Evolutionary conservation across 2,329 filamentous ascomycete genomes (phyloP).

Genomic region (Cercospora berteroae): DNA sequence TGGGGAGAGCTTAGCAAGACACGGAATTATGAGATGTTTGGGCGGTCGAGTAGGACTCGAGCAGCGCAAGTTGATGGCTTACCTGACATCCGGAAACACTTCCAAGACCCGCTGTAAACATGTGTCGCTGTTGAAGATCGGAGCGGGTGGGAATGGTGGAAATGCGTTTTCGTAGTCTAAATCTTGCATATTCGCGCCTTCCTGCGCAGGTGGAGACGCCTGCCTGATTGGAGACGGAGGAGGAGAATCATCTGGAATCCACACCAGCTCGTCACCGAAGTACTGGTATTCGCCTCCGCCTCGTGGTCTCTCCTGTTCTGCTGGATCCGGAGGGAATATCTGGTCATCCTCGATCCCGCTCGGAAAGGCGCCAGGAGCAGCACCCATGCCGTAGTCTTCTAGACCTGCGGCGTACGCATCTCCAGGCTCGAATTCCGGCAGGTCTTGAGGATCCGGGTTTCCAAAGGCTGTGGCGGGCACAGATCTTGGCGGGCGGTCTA

Average conservation of each 20-base stretch:
- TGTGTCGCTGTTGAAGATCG: slow-evolving; percentile 24
- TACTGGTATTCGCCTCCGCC: background rate
- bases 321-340: background rate
- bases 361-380: background rate
- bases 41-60: background rate
- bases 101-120: slow-evolving; percentile 34
- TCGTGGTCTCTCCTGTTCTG: background rate
- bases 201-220: background rate
- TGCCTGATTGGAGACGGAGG: slow-evolving; percentile 8
- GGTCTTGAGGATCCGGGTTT: background rate
- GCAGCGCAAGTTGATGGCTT: slow-evolving; percentile 13
- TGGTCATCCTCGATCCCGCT: background rate
- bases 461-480: background rate
- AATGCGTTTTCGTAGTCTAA: background rate
- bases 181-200: background rate
- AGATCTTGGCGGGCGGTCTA: background rate
- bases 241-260: slow-evolving; percentile 30
- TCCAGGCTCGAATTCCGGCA: background rate
- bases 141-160: background rate
- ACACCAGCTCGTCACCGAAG: slow-evolving; percentile 19
- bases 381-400: background rate
- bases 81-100: slow-evolving; percentile 37
- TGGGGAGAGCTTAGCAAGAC: background rate
- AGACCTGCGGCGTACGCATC: background rate
- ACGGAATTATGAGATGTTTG: background rate